Evolutionary conservation across 345 rosid species (phyloP).

Genomic region (Noccaea caerulescens): DNA sequence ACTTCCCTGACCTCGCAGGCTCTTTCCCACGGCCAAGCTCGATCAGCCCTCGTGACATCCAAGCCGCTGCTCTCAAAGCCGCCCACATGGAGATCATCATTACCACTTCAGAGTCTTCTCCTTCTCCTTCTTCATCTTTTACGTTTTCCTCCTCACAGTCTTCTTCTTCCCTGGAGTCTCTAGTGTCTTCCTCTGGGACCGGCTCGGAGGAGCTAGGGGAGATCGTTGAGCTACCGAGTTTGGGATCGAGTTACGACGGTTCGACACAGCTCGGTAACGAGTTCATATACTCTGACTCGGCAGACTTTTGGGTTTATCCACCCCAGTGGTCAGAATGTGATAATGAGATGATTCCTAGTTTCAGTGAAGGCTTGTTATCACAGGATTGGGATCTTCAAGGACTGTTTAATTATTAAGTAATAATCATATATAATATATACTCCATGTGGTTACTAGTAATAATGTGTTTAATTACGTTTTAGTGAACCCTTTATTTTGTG

Average conservation of each 20-base stretch:
- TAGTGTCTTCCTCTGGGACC: slow-evolving; percentile 47
- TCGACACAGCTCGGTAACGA: slow-evolving; percentile 48
- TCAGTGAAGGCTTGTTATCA: slow-evolving; percentile 8
- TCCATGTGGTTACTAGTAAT: slow-evolving; percentile 15
- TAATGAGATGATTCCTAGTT: slow-evolving; percentile 41
- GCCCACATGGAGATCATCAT: slow-evolving; percentile 67
- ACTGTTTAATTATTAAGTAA: slow-evolving; percentile 35
- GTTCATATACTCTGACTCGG: slow-evolving; percentile 55
- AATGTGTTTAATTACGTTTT: slow-evolving; percentile 33
- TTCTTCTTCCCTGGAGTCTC: slow-evolving; percentile 51
- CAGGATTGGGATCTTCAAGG: slow-evolving; percentile 40
- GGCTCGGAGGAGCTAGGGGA: slow-evolving; percentile 70
- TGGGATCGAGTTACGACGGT: slow-evolving; percentile 59
- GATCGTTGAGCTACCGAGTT: slow-evolving; percentile 78
- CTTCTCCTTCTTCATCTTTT: slow-evolving; percentile 28
- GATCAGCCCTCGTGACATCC: slow-evolving; percentile 78
- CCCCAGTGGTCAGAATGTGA: slow-evolving; percentile 53
- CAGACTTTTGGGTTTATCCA: slow-evolving; percentile 50
- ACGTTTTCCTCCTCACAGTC: slow-evolving; percentile 41
- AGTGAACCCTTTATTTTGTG: slow-evolving; percentile 39
- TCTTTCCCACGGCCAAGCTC: slow-evolving; percentile 82
- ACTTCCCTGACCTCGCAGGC: slow-evolving; percentile 78
- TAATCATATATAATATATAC: not conserved
- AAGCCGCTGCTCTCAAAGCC: slow-evolving; percentile 86
- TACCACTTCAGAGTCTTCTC: slow-evolving; percentile 43